Evolutionary conservation across 148 eudicot genomes (phyloP).

Genomic region (Beta vulgaris): DNA sequence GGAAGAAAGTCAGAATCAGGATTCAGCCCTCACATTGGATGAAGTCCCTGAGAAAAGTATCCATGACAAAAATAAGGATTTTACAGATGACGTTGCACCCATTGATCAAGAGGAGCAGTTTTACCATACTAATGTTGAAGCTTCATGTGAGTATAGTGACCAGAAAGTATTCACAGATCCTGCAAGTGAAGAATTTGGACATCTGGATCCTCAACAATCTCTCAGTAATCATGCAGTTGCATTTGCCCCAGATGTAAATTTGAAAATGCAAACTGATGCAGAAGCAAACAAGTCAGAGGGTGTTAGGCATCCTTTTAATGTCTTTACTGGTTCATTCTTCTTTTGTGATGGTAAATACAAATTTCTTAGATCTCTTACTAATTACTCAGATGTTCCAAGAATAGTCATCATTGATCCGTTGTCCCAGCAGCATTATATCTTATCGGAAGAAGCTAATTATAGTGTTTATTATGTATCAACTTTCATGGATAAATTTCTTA

Average conservation of each 20-base stretch:
- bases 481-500: constrained; percentile 54
- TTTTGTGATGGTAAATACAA: constrained; percentile 65
- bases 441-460: constrained; percentile 43
- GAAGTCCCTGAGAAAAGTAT: constrained; percentile 31
- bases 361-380: constrained; percentile 61
- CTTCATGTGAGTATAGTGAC: constrained; percentile 20
- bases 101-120: constrained; percentile 10
- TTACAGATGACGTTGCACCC: constrained; percentile 20
- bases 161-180: constrained; percentile 13
- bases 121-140: constrained; percentile 29
- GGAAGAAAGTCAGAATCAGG: constrained; percentile 25
- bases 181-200: constrained; percentile 20
- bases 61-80: constrained; percentile 25
- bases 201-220: constrained; percentile 28
- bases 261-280: constrained; percentile 24
- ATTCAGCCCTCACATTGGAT: constrained; percentile 25
- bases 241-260: constrained; percentile 30
- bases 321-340: constrained; percentile 52
- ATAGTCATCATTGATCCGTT: constrained; percentile 75
- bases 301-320: constrained; percentile 25
- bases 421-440: constrained; percentile 62
- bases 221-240: constrained; percentile 19
- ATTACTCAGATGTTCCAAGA: constrained; percentile 52
- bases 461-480: constrained; percentile 41
- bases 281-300: constrained; percentile 24